Conservation (phyloP, 495 filamentous ascomycete species). For the Xanthoparmelia taractica region DNA sequence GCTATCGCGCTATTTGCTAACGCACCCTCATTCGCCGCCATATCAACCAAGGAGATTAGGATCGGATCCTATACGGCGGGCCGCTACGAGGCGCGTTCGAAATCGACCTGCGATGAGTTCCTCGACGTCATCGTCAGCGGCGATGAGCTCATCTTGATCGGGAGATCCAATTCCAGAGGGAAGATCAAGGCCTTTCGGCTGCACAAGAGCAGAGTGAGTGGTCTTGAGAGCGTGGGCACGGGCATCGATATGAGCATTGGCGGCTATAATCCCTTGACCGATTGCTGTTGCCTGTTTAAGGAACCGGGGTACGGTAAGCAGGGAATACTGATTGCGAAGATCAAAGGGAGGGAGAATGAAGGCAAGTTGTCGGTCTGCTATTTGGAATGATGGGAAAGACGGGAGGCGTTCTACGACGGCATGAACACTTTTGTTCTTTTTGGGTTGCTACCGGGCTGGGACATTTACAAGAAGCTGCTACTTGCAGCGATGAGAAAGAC, state of each 20-base stretch:
- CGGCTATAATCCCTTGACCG: background rate
- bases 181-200: background rate
- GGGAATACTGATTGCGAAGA: background rate
- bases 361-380: background rate
- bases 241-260: no score
- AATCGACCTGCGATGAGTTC: background rate
- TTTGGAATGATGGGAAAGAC: background rate
- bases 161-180: background rate
- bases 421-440: no score
- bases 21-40: background rate
- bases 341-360: background rate
- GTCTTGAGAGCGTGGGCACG: background rate
- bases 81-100: background rate
- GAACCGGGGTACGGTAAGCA: no score
- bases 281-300: background rate
- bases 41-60: background rate
- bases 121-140: background rate
- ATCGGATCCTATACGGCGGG: no score
- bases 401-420: background rate
- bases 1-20: background rate
- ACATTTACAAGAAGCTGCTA: no score
- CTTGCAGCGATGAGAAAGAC: no score
- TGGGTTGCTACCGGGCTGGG: no score
- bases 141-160: conserved; percentile 1
- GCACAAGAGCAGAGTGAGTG: background rate